Evolutionary conservation across 805 yeast species (phyloP).

Genomic region (Candida stauntonica): DNA sequence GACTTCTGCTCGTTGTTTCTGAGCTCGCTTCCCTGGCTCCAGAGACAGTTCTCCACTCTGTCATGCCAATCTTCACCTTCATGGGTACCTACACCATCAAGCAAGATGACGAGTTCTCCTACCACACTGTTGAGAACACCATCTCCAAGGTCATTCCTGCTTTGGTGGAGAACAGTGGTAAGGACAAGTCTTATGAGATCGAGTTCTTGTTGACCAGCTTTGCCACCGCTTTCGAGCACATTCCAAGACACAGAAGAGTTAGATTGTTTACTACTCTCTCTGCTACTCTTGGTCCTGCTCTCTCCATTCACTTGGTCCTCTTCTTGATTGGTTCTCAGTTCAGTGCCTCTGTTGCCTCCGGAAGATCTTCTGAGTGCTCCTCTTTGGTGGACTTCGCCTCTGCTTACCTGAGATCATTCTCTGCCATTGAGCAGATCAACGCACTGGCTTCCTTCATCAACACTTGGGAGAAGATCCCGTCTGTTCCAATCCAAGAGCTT

Average conservation of each 20-base stretch:
- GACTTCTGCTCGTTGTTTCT: slow-evolving; percentile 77
- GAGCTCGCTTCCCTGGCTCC: slow-evolving; percentile 86
- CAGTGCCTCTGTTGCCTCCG: slow-evolving; percentile 46
- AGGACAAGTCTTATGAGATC: slow-evolving; percentile 53
- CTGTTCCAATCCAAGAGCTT: slow-evolving; percentile 18
- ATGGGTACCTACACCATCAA: slow-evolving; percentile 98
- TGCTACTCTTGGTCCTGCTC: slow-evolving; percentile 62
- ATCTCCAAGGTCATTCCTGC: slow-evolving; percentile 90
- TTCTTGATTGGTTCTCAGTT: slow-evolving; percentile 81
- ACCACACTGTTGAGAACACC: slow-evolving; percentile 89
- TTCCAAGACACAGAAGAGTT: slow-evolving; percentile 94
- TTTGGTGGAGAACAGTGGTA: slow-evolving; percentile 46
- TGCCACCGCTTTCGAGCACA: slow-evolving; percentile 91
- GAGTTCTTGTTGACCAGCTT: slow-evolving; percentile 86
- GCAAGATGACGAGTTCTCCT: slow-evolving; percentile 94
- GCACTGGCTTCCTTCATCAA: slow-evolving; percentile 48
- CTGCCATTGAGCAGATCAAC: slow-evolving; percentile 60
- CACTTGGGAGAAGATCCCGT: slow-evolving; percentile 46
- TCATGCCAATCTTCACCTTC: slow-evolving; percentile 98
- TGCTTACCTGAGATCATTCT: slow-evolving; percentile 63
- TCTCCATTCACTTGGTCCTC: slow-evolving; percentile 66
- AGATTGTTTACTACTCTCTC: slow-evolving; percentile 76
- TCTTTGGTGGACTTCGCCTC: slow-evolving; percentile 67
- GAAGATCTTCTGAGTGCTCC: slow-evolving; percentile 62
- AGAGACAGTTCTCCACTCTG: slow-evolving; percentile 87